Conservation (phyloP, 2,329 filamentous ascomycete genomes). For the Monosporascus sp. region DNA sequence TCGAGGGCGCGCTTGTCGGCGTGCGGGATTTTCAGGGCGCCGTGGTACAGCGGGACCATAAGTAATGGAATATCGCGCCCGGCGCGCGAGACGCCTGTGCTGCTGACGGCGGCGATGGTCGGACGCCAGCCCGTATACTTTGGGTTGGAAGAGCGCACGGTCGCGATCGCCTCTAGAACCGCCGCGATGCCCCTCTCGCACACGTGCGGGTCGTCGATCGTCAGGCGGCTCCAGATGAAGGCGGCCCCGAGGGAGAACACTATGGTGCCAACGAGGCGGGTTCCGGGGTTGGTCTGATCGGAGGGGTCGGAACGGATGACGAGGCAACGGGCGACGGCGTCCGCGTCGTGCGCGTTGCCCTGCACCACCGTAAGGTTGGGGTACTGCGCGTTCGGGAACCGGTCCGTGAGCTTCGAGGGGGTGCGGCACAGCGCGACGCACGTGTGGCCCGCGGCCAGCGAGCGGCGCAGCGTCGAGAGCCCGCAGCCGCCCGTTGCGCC, state of each 20-base stretch:
- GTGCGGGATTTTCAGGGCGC: slow-evolving; percentile 37
- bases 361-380: slow-evolving; percentile 37
- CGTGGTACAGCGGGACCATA: slow-evolving; percentile 38
- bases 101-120: slow-evolving; percentile 33
- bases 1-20: slow-evolving; percentile 46
- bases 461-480: slow-evolving; percentile 39
- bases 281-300: not conserved
- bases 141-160: slow-evolving; percentile 15
- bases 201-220: slow-evolving; percentile 40
- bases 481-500: slow-evolving; percentile 48
- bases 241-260: slow-evolving; percentile 43
- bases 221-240: slow-evolving; percentile 27
- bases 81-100: slow-evolving; percentile 35
- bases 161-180: slow-evolving; percentile 35
- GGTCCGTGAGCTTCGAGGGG: slow-evolving; percentile 40
- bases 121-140: slow-evolving; percentile 17
- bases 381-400: slow-evolving; percentile 24
- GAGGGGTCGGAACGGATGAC: slow-evolving; percentile 17
- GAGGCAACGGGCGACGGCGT: slow-evolving; percentile 33
- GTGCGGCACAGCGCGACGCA: slow-evolving; percentile 47
- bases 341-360: slow-evolving; percentile 42
- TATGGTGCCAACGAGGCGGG: slow-evolving; percentile 36
- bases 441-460: slow-evolving; percentile 39
- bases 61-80: slow-evolving; percentile 38
- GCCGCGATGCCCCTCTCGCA: slow-evolving; percentile 39